Evolutionary conservation across 805 yeast genomes (phyloP), one percentile per base, ranked within the genome.

Genomic region (Starmerella cellae): DNA sequence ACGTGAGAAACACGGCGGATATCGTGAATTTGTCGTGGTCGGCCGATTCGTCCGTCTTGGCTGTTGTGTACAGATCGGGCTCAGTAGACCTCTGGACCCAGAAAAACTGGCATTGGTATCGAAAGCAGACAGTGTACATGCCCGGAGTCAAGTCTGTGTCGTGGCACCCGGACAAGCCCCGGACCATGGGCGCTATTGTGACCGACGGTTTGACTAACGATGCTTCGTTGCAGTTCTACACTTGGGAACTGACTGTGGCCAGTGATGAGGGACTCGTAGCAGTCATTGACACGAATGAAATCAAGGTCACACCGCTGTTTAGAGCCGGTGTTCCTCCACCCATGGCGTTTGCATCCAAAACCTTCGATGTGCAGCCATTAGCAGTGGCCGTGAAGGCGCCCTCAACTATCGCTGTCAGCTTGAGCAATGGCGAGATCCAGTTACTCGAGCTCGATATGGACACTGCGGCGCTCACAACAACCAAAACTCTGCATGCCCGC

Each of bases 281-380:
- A 18, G 95, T 88, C 0, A 67, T 79, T 28, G 97, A 91, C 63
- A 95, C 95, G 2, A 53, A 60, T 1, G 67, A 70, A 11, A 72
- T 79, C 13, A 73, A 75, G 50, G 62, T 85, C 19, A 88, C 98
- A 0, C 96, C 97, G 0, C 66, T 91, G 29, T 70, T 80, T 1
- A 57, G 77, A 24, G 94, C 95, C 2, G 84, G 78, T 57, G 88
- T 84, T 10, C 99, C 99, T 3, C 99, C 99, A 1, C 99, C 99
- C 34, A 75, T 83, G 57, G 71, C 82, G 20, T 79, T 70, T 56
- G 70, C 93, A 44, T 82, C 78, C 38, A 59, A 81, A 40, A 82
- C 77, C 38, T 60, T 83, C 39, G 73, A 69, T 9, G 66, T 64
- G 1, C 73, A 73, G 43, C 74, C 84, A 6, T 58, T 68, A 18